Percentiles rank a stretch among this genome's conserved stretches.
Conservation (phyloP, 306 rosid species). For the Biancaea sappan region DNA sequence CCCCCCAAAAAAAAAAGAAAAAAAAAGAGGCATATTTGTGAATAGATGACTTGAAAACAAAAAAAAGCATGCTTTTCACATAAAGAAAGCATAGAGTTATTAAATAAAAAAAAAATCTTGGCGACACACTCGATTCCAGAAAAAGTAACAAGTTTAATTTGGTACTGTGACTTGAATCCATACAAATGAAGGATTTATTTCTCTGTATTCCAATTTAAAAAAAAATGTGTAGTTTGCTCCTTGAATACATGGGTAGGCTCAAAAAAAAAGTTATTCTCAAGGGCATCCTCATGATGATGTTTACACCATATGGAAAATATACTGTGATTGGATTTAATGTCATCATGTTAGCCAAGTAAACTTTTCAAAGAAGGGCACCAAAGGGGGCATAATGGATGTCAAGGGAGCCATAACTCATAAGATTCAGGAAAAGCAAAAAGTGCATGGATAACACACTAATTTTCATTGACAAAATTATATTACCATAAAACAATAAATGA, state of each 20-base stretch:
- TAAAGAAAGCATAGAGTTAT: background rate
- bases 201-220: background rate
- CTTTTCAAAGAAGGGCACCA: background rate
- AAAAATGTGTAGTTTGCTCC: background rate
- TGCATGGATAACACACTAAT: background rate
- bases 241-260: background rate
- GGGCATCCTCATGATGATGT: background rate
- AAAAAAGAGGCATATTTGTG: background rate
- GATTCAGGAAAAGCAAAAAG: too few relatives aligned
- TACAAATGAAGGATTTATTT: background rate
- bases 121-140: background rate
- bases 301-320: background rate
- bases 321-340: background rate
- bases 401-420: background rate
- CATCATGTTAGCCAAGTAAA: background rate
- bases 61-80: constrained; percentile 11
- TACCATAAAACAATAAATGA: background rate
- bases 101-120: background rate
- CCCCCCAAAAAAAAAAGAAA: too few relatives aligned
- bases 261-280: background rate
- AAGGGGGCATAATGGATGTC: background rate
- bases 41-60: background rate
- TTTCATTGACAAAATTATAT: background rate
- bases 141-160: background rate
- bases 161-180: too few relatives aligned